Base-by-base conservation (phyloP, 768 basidiomycete genomes). In the Pleurotus salmoneostramineus region DNA sequence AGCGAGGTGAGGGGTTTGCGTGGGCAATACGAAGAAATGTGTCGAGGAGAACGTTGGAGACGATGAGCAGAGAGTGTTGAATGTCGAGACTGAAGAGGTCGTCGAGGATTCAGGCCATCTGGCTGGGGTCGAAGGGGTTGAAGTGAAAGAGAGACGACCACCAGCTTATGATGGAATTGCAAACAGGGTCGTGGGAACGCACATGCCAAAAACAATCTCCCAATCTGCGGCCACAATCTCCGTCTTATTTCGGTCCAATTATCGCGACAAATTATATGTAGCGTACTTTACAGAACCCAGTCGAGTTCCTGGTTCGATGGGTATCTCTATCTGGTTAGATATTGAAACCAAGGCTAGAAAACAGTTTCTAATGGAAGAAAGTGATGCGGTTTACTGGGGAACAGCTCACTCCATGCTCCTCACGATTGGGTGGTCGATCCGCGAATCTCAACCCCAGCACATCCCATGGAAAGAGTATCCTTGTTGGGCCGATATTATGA, bases 81-180 rank as follows among this genome's bases (percentile, higher is more conserved):
- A 31, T 43, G 52, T 55, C 36, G 27, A 37, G 15, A 43, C 40
- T 40, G 35, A 33, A 40, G 52, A 43, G 43, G 21, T 12, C n/a
- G 35, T 31, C 21, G 36, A 42, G 14, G 40, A 17, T 55, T 55
- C 52, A 55, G 52, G 52, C 36, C 52, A 55, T 55, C 52, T n/a
- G 52, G 36, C 40, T 55, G 11, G 10, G 52, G 52, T 17, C 37
- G 52, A 55, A 55, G 52, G 40, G 52, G 52, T 27, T n/a, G 40
- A 43, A 55, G 34, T 55, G 52, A 55, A 55, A 55, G 52, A 55
- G 52, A 55, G 36, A 55, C 14, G 52, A 43, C 36, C 14, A 45
- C 44, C 37, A 43, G 15, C 31, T 49, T 49, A 49, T 49, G 48
- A 49, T 49, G 52, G 36, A 55, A 40, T 55, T 55, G 31, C 40